A percentile compares a stretch with the other conserved stretches of the same genome.
phyloP scores from a whole-genome alignment of 768 basidiomycete species.

The Lactarius pseudohatsudake region DNA sequence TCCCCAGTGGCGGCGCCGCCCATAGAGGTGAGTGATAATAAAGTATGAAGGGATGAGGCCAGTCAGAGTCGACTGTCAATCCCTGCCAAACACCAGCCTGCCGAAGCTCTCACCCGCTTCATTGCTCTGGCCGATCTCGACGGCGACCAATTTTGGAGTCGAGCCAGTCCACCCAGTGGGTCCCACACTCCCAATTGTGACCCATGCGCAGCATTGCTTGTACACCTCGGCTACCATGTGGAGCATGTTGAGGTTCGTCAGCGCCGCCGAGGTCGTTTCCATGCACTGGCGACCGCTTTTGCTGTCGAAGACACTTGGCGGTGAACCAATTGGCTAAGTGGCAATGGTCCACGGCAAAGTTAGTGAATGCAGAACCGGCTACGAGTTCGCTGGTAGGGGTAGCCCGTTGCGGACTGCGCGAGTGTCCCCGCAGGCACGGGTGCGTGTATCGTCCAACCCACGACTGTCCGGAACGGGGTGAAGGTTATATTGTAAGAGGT shows the following conservation, averaged over 20 bases:
- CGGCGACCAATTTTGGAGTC: constrained; percentile 61
- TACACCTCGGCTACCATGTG: constrained; percentile 60
- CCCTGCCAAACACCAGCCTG: constrained; percentile 49
- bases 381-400: constrained; percentile 38
- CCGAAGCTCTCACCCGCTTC: constrained; percentile 40
- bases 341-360: constrained; percentile 63
- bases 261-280: constrained; percentile 29
- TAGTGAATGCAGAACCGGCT: constrained; percentile 48
- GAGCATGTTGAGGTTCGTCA: constrained; percentile 66
- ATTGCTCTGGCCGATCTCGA: constrained; percentile 53
- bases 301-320: constrained; percentile 30
- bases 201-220: constrained; percentile 59
- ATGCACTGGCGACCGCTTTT: constrained; percentile 17
- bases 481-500: constrained; percentile 60
- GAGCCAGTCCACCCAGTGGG: constrained; percentile 65
- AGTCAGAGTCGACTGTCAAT: constrained; percentile 31
- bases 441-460: constrained; percentile 53
- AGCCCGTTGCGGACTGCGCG: constrained; percentile 47
- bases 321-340: constrained; percentile 40
- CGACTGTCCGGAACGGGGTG: constrained; percentile 56
- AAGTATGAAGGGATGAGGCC: neutral
- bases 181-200: constrained; percentile 68
- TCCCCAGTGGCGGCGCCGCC: neutral
- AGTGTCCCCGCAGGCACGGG: constrained; percentile 57
- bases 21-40: neutral